Conservation (phyloP, 495 filamentous ascomycete species). For the Podospora sp. region DNA sequence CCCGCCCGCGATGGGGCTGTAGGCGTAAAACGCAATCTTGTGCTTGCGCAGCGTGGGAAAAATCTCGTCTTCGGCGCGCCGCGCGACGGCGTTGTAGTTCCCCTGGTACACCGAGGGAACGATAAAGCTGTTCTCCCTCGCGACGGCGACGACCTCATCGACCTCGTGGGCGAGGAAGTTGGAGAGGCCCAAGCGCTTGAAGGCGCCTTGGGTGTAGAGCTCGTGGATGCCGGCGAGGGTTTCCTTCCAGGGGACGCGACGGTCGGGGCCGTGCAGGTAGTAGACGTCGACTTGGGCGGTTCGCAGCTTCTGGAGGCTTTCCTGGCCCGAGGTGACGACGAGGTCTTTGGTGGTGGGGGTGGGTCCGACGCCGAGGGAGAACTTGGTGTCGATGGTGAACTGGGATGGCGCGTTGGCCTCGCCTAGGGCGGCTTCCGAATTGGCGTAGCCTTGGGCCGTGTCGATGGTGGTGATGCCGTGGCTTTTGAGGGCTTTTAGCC, state of each 20-base stretch:
- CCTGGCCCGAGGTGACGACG: background rate
- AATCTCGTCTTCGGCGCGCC: slow-evolving; percentile 46
- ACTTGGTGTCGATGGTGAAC: slow-evolving; percentile 4
- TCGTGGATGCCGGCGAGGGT: slow-evolving; percentile 52
- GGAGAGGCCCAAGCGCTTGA: slow-evolving; percentile 50
- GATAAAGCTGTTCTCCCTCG: slow-evolving; percentile 55
- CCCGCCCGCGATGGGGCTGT: slow-evolving; percentile 53
- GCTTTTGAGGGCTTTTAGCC: background rate
- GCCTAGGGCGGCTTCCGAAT: background rate
- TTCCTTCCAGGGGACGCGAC: slow-evolving; percentile 48
- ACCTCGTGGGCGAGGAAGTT: slow-evolving; percentile 58
- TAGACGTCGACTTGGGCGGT: slow-evolving; percentile 46
- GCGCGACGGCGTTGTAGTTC: slow-evolving; percentile 64
- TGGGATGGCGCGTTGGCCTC: background rate
- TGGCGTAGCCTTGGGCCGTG: background rate
- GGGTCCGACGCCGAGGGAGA: background rate
- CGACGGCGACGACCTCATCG: slow-evolving; percentile 52
- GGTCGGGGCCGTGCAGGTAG: slow-evolving; percentile 56
- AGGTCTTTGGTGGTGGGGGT: background rate
- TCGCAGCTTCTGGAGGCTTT: background rate
- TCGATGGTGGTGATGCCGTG: background rate
- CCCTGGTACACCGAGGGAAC: slow-evolving; percentile 65
- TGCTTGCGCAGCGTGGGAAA: slow-evolving; percentile 51
- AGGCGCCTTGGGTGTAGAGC: slow-evolving; percentile 51
- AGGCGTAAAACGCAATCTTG: slow-evolving; percentile 51